Percentiles rank a stretch among this genome's conserved stretches.
Conservation (phyloP, 1,284 basidiomycete species). For the Papiliotrema laurentii region DNA sequence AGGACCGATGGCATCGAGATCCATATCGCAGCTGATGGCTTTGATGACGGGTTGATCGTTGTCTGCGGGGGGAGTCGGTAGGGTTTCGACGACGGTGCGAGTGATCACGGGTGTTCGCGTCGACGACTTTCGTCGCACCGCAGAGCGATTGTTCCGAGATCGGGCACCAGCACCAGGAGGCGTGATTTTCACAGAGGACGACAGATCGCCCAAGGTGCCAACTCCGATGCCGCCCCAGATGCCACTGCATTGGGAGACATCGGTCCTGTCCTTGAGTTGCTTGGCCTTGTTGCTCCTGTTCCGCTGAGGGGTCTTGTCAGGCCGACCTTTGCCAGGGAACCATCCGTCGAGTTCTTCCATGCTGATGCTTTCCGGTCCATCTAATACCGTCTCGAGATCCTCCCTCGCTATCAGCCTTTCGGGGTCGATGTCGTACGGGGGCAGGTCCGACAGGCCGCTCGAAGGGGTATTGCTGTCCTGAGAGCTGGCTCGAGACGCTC, state of each 20-base stretch:
- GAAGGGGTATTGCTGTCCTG: conserved; percentile 22
- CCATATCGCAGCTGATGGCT: conserved; percentile 12
- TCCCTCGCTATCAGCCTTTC: conserved; percentile 9
- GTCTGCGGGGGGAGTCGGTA: conserved; percentile 2
- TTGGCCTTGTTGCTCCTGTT: not conserved
- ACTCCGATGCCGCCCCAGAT: conserved; percentile 43
- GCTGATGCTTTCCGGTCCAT: conserved; percentile 40
- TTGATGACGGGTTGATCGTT: not conserved
- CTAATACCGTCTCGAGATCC: conserved; percentile 24
- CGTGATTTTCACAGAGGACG: not conserved
- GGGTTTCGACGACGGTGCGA: conserved; percentile 2
- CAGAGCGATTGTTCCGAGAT: not conserved
- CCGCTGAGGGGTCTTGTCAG: conserved; percentile 7
- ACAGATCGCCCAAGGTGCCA: conserved; percentile 9
- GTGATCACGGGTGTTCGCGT: conserved; percentile 4
- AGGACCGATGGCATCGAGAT: conserved; percentile 33
- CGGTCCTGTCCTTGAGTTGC: conserved; percentile 5
- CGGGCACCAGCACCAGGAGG: not conserved
- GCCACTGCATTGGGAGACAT: conserved; percentile 14
- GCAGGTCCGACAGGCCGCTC: conserved; percentile 30
- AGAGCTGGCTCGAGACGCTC: conserved; percentile 20
- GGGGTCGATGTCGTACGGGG: conserved; percentile 23
- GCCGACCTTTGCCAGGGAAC: conserved; percentile 16
- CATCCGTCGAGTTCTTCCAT: conserved; percentile 44
- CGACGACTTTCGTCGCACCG: not conserved